Evolutionary conservation across 768 basidiomycete species (phyloP), one percentile per base, ranked within the genome.

Genomic region (Gelatoporia subvermispora): DNA sequence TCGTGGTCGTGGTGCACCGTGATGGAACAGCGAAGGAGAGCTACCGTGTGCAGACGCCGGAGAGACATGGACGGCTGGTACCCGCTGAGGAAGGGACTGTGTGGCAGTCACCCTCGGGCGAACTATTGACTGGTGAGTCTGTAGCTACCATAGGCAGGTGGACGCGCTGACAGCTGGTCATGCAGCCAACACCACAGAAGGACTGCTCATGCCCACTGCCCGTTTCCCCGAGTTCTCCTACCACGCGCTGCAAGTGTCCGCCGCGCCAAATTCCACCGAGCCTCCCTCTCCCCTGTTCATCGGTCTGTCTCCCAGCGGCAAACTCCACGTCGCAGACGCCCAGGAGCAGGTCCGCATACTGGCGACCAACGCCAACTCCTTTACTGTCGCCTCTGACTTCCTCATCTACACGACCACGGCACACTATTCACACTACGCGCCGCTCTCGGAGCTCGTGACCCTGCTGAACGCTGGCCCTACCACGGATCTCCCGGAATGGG

Each of bases 371-470:
- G 78, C 65, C 17, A 89, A 82, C 13, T 95, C 93, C 0, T 90
- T 91, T 65, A 76, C 78, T 16, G 50, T 85, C 13, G 75, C 85
- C 0, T 81, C 88, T 1, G 79, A 81, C 17, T 93, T 89, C 62
- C 68, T 95, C 25, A 84, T 94, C 47, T 95, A 82, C 67, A 92
- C 89, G 0, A 90, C 92, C 0, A 82, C 80, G 7, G 68, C 86
- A 0, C 95, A 98, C 59, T 84, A 89, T 23, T 84, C 80, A 2
- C 76, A 79, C 34, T 97, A 93, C 57, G 78, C 79, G 1, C 84
- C 89, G 2, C 56, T 88, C 3, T 35, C 55, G 3, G 54, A 54
- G 1, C 59, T 76, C 0, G 34, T 58, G 0, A 40, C 65, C 0
- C 39, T 60, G 20, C 50, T 64, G 20, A 34, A 39, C 25, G 34